Evolutionary conservation across 148 eudicot genomes (phyloP), one percentile per base, ranked within the genome.

Genomic region (Cornus kousa): DNA sequence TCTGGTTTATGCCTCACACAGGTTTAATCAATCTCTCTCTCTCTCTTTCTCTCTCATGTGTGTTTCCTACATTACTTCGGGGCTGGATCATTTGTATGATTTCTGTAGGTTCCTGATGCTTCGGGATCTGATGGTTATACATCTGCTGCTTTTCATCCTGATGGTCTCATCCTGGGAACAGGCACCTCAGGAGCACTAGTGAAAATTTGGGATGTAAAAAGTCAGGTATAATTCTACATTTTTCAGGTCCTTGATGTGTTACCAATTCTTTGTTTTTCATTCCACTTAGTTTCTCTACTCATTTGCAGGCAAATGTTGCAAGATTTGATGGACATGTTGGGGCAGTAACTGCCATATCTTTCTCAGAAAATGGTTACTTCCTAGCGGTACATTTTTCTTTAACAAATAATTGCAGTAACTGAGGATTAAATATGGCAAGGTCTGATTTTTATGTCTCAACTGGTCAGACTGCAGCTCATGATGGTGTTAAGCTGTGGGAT

Each of bases 401-500:
- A 17, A 10, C 40, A 57, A 57, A 2, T 35, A 35, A 57, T 9
- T 57, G 64, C 20, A 7, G 14, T 2, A 13, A 57, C 19, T 17
- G 24, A n/a, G 72, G 4, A 62, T 32, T 71, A 17, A 17, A 3
- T 43, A 9, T 13, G 53, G 24, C 9, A 7, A 13, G 70, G 32
- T 65, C 75, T 37, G 73, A 75, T 74, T 71, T 11, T 35, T 77
- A 59, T 72, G 24, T 68, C 12, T 72, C 31, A 72, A 70, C 74
- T 72, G 35, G 71, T 77, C 89, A 96, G 99, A 92, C 98, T 88
- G 94, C 99, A 32, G 98, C 99, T 65, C 90, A 87, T 76, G 99
- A 96, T 81, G 99, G 98, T 75, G 99, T 96, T 39, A 96, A 92
- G 82, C 89, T 96, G 72, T 96, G 98, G 98, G 99, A 96, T 90